Conservation (phyloP, 352 stramenopile species). For the Pythium graminicola region DNA sequence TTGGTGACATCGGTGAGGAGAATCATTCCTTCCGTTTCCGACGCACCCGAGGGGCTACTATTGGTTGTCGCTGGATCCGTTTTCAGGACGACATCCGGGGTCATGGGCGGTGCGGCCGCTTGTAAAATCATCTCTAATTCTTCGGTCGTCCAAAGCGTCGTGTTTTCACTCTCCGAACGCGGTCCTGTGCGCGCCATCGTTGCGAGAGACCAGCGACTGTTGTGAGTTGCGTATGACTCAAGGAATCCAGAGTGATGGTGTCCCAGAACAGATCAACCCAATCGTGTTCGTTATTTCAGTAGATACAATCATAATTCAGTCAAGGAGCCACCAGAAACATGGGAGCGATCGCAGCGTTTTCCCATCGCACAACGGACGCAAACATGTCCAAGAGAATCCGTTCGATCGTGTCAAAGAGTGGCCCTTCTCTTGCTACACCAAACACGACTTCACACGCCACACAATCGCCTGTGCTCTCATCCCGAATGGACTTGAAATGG, state of each 20-base stretch:
- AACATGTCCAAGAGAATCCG: slow-evolving; percentile 17
- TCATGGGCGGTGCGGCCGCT: neutral
- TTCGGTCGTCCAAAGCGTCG: slow-evolving; percentile 6
- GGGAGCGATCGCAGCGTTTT: slow-evolving; percentile 18
- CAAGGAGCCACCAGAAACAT: slow-evolving; percentile 10
- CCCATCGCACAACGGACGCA: slow-evolving; percentile 19
- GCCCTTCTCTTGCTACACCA: slow-evolving; percentile 22
- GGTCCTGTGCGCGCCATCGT: neutral
- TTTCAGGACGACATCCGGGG: neutral
- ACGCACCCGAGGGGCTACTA: slow-evolving; percentile 2
- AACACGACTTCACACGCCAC: slow-evolving; percentile 41
- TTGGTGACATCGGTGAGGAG: neutral
- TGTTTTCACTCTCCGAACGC: neutral
- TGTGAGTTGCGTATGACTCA: neutral
- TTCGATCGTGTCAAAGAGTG: slow-evolving; percentile 4
- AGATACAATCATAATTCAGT: neutral
- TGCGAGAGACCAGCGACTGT: neutral
- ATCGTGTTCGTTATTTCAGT: neutral
- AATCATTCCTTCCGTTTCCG: neutral
- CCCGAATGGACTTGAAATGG: slow-evolving; percentile 29
- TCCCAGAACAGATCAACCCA: neutral
- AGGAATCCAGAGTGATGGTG: slow-evolving; percentile 1
- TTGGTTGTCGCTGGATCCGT: neutral
- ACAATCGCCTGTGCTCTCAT: slow-evolving; percentile 25
- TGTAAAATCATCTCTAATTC: slow-evolving; percentile 11